Percentiles rank a stretch among this genome's conserved stretches.
phyloP scores from a whole-genome alignment of 345 rosid species.

The Hirschfeldia incana region DNA sequence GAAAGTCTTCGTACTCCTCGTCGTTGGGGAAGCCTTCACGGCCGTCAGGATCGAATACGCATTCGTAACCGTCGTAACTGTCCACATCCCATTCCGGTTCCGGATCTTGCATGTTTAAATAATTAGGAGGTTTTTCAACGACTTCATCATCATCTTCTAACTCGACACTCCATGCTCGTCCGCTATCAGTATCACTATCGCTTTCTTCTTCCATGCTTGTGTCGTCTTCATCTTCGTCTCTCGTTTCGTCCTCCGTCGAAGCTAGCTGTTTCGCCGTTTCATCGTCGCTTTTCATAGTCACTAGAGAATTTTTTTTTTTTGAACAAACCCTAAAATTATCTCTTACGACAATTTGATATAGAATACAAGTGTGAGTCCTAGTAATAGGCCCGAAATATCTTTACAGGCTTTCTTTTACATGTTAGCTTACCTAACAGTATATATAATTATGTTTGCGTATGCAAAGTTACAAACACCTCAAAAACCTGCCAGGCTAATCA shows the following conservation, averaged over 20 bases:
- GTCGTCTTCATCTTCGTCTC: background rate
- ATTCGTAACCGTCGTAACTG: conserved; percentile 3
- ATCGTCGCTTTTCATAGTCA: background rate
- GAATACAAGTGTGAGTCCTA: background rate
- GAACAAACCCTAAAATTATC: background rate
- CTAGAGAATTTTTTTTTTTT: background rate
- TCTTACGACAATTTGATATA: background rate
- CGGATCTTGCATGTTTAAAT: background rate
- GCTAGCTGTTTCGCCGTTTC: background rate
- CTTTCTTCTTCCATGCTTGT: background rate
- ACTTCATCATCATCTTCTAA: background rate
- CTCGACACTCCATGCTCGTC: background rate
- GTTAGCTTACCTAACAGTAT: background rate
- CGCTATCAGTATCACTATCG: background rate
- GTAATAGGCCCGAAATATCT: background rate
- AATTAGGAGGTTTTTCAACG: background rate
- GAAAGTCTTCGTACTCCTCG: background rate
- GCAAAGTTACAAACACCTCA: background rate
- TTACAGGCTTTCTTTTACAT: background rate
- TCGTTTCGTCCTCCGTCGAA: background rate
- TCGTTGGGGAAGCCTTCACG: background rate
- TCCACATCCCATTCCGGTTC: conserved; percentile 23
- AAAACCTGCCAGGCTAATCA: background rate
- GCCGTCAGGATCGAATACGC: background rate
- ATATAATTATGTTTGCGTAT: background rate